Evolutionary conservation across 2,329 filamentous ascomycete genomes (phyloP).

Genomic region (Coniochaeta sp.): DNA sequence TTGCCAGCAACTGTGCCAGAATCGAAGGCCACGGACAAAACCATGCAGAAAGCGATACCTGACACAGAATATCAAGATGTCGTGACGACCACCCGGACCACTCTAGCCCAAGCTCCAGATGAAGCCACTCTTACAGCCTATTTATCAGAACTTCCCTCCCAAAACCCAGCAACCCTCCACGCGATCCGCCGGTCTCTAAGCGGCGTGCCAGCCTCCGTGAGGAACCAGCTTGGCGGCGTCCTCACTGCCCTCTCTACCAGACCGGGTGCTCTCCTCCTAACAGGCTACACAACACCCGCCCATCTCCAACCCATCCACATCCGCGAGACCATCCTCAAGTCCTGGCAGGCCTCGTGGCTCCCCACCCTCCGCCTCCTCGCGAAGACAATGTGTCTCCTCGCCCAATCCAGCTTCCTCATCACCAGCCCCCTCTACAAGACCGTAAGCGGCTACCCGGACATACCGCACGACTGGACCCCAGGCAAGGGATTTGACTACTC

Average conservation of each 20-base stretch:
- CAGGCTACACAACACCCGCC: constrained; percentile 57
- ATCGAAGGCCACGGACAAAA: constrained; percentile 26
- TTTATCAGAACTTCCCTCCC: constrained; percentile 42
- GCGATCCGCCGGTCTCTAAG: constrained; percentile 36
- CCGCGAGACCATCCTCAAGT: constrained; percentile 53
- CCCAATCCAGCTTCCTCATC: constrained; percentile 46
- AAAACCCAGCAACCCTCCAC: constrained; percentile 44
- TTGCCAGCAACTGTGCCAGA: constrained; percentile 49
- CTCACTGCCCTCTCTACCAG: constrained; percentile 40
- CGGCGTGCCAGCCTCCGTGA: constrained; percentile 21
- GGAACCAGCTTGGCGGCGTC: constrained; percentile 28
- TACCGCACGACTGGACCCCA: constrained; percentile 42
- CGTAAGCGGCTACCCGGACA: constrained; percentile 50
- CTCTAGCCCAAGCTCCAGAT: constrained; percentile 29
- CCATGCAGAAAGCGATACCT: constrained; percentile 35
- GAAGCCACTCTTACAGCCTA: constrained; percentile 40
- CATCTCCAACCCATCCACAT: constrained; percentile 51
- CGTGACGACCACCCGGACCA: constrained; percentile 28
- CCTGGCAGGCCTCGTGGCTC: constrained; percentile 52
- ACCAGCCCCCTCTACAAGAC: constrained; percentile 45
- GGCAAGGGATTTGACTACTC: constrained; percentile 46
- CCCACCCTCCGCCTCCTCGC: constrained; percentile 45
- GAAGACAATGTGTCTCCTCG: constrained; percentile 46
- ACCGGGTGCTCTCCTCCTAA: constrained; percentile 56
- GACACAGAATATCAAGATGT: constrained; percentile 41